Evolutionary conservation across 2,329 filamentous ascomycete genomes (phyloP), one percentile per base, ranked within the genome.

Genomic region (Fusarium kyushuense): DNA sequence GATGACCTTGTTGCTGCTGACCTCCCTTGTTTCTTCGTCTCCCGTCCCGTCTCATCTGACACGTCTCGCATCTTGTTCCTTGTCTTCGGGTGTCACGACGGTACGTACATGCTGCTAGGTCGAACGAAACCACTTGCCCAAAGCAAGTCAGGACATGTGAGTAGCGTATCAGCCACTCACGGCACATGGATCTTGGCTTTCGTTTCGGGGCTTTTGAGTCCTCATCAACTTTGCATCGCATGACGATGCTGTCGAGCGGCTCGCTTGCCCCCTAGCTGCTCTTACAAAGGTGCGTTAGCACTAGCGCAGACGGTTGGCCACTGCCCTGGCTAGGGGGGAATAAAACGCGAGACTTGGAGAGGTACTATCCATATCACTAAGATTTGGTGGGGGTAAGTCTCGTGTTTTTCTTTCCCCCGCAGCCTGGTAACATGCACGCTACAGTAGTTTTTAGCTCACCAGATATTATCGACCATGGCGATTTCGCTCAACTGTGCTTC

Each of bases 201-300:
- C 54, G 56, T 54, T 58, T 72, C 58, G 49, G 62, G 56, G 57
- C 54, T 68, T 69, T 62, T 56, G 61, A 38, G 53, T 57, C 60
- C 53, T 65, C 54, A 48, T 27, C 35, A 47, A 53, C 60, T 71
- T 49, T 62, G 59, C 53, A 61, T 63, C 47, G 65, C 64, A 73
- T 71, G 67, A 72, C 69, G 67, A 70, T 45, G 52, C 60, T 58
- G 56, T 62, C 56, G 60, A 69, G 56, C 63, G 62, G 62, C 58
- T 55, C 42, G 56, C 58, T 59, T 54, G 43, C 43, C 51, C 62
- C 53, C 48, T 49, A 33, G 48, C 65, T 58, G 63, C 60, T 65
- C 52, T 49, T 30, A 33, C 35, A 38, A 7, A 40, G 40, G 45
- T 61, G 65, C 63, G 54, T 72, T 65, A 54, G 54, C 49, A 68